A percentile compares a stretch with the other conserved stretches of the same genome.
Conservation (phyloP, 495 filamentous ascomycete genomes). For the Aspergillus kassunensis region DNA sequence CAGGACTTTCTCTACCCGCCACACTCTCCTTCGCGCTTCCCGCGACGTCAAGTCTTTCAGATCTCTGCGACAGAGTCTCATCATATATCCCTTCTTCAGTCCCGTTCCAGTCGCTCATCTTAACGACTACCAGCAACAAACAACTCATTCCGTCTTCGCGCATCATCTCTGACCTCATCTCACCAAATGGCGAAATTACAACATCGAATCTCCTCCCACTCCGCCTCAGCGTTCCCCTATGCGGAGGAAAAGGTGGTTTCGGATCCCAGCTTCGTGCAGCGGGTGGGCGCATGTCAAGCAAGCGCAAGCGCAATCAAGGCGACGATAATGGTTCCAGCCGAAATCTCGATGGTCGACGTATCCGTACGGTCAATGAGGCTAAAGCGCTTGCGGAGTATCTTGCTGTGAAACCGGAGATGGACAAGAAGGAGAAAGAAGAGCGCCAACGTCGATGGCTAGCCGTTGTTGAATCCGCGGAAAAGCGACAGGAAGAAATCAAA, state of each 20-base stretch:
- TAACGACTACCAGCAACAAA: conserved; percentile 80
- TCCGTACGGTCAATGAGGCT: conserved; percentile 89
- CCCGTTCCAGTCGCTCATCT: conserved; percentile 52
- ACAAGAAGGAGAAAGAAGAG: conserved; percentile 83
- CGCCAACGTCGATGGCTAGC: conserved; percentile 75
- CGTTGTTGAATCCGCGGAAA: conserved; percentile 77
- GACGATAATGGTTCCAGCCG: conserved; percentile 84
- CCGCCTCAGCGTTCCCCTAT: conserved; percentile 68
- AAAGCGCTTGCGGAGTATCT: conserved; percentile 94
- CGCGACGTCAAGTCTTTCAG: conserved; percentile 56
- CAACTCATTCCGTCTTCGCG: conserved; percentile 49
- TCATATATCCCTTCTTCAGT: conserved; percentile 57
- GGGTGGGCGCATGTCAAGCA: conserved; percentile 93
- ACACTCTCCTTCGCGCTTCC: conserved; percentile 72
- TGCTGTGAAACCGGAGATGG: conserved; percentile 95
- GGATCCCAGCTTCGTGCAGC: conserved; percentile 95
- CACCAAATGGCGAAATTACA: conserved; percentile 23
- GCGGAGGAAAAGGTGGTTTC: conserved; percentile 95
- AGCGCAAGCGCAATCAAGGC: conserved; percentile 79
- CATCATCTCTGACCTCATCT: conserved; percentile 23
- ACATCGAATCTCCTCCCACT: conserved; percentile 73
- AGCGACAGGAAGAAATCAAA: conserved; percentile 72
- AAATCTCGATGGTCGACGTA: conserved; percentile 85
- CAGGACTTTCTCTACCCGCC: conserved; percentile 73
- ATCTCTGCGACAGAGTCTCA: conserved; percentile 60